These are phyloP conservation scores for Colletotrichum sp. DNA, from an alignment of 2,329 filamentous ascomycete genomes.

Conservation along the genomic window DNA sequence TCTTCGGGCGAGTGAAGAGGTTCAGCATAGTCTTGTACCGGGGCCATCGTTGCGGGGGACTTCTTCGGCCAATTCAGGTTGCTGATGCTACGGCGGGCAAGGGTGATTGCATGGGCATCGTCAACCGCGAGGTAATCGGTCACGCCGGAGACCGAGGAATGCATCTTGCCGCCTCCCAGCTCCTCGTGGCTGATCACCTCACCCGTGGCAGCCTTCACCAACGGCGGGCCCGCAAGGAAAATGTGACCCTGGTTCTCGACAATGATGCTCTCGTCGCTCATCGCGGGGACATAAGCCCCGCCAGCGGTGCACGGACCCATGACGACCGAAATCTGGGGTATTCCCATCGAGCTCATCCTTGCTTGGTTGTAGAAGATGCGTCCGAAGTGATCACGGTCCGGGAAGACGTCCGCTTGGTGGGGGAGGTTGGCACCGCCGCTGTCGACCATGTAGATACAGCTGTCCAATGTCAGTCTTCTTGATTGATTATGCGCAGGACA, in stretches of 20 bases:
- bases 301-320: constrained; percentile 98
- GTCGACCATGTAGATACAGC: constrained; percentile 94
- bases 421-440: constrained; percentile 95
- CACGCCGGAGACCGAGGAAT: constrained; percentile 89
- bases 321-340: constrained; percentile 92
- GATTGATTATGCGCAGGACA: not conserved
- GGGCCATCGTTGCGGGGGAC: constrained; percentile 38
- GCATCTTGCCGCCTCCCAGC: constrained; percentile 86
- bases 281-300: constrained; percentile 93
- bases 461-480: constrained; percentile 27
- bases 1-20: constrained; percentile 83
- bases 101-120: constrained; percentile 87
- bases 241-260: constrained; percentile 96
- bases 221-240: constrained; percentile 90
- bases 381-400: constrained; percentile 92
- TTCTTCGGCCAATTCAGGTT: constrained; percentile 87
- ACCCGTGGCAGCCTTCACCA: constrained; percentile 95
- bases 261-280: constrained; percentile 98
- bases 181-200: constrained; percentile 92
- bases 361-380: constrained; percentile 99
- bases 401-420: constrained; percentile 95
- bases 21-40: constrained; percentile 64
- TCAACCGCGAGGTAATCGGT: constrained; percentile 95
- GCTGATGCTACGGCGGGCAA: constrained; percentile 81
- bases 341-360: constrained; percentile 85